phyloP scores from a whole-genome alignment of 352 stramenopile species.

The Phytopythium helicoides region DNA sequence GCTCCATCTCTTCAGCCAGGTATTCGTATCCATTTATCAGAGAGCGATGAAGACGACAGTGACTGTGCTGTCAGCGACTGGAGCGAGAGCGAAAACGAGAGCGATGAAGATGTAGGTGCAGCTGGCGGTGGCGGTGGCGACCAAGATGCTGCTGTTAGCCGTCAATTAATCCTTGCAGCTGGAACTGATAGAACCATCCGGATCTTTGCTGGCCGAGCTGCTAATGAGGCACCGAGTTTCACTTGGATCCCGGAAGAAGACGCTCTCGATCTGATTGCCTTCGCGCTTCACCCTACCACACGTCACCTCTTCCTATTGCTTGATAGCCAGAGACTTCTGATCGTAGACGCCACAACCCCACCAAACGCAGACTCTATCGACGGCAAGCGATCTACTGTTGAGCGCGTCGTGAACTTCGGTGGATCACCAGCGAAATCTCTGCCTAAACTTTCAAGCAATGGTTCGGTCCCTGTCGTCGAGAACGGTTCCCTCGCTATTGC shows the following conservation, averaged over 20 bases:
- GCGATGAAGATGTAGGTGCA: neutral
- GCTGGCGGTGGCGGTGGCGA: no score
- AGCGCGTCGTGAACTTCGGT: constrained; percentile 37
- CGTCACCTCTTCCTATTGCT: constrained; percentile 59
- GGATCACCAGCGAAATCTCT: neutral
- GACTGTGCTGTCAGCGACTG: constrained; percentile 11
- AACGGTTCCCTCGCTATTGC: neutral
- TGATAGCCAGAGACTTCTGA: constrained; percentile 48
- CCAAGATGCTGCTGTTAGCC: neutral
- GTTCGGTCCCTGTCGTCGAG: neutral
- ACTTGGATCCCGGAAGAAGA: constrained; percentile 75
- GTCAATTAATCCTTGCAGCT: constrained; percentile 54
- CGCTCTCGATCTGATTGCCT: constrained; percentile 51
- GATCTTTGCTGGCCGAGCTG: constrained; percentile 42
- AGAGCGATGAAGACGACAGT: neutral
- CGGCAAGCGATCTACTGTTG: constrained; percentile 11
- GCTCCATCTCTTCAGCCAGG: no score
- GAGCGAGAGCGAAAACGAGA: constrained; percentile 10
- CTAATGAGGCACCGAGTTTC: constrained; percentile 55
- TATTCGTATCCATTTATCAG: neutral
- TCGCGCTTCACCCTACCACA: constrained; percentile 49
- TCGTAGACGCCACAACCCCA: constrained; percentile 35
- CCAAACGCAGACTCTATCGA: neutral
- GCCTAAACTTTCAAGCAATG: neutral
- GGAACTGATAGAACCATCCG: constrained; percentile 70